These are phyloP conservation scores for Botrytis elliptica DNA, from an alignment of 2,329 filamentous ascomycete genomes.

Conservation along the genomic window DNA sequence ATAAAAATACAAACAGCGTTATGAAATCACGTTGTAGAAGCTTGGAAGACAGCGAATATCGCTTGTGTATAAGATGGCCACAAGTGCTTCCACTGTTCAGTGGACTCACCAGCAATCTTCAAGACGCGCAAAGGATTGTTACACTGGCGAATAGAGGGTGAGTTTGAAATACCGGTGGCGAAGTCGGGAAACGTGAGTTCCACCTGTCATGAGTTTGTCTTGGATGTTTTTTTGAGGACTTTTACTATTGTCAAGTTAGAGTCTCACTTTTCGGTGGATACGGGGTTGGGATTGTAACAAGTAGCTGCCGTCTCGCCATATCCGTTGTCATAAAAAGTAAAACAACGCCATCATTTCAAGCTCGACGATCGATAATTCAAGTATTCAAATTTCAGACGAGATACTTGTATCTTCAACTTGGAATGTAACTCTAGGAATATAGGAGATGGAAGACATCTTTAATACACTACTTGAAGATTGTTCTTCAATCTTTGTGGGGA, in stretches of 20 bases:
- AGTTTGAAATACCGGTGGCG: neutral
- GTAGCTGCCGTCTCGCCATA: neutral
- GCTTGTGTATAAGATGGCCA: neutral
- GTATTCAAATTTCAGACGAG: neutral
- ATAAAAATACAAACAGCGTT: neutral
- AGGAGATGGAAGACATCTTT: neutral
- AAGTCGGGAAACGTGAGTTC: neutral
- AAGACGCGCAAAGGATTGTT: neutral
- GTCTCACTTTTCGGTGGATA: neutral
- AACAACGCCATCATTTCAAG: neutral
- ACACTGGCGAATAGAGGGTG: neutral
- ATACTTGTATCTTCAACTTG: neutral
- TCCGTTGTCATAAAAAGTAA: neutral
- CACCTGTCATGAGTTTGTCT: neutral
- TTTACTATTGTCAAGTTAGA: neutral
- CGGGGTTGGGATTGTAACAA: neutral
- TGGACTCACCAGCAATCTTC: neutral
- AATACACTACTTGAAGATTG: neutral
- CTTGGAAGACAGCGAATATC: neutral
- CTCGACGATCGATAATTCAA: neutral
- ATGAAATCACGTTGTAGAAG: neutral
- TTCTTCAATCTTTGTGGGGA: neutral
- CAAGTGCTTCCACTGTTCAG: neutral
- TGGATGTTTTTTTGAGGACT: neutral
- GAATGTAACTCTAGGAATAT: neutral